These are phyloP conservation scores for Leccinum imitatum DNA, from an alignment of 768 basidiomycete genomes.

Conservation along the genomic window DNA sequence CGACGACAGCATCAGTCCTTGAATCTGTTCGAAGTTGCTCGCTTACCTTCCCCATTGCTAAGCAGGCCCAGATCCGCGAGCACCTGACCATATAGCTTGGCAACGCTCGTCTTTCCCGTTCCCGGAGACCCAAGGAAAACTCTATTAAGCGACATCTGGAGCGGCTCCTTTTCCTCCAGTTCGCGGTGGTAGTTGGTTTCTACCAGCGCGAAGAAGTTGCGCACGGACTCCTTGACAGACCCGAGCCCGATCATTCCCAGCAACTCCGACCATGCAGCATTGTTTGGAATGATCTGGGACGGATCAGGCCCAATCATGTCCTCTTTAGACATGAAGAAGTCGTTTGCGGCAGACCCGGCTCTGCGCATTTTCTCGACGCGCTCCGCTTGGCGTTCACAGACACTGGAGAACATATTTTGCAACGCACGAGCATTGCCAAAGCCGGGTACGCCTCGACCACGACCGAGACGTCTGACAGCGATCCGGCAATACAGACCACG, in stretches of 20 bases:
- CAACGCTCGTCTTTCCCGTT: slow-evolving; percentile 72
- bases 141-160: slow-evolving; percentile 58
- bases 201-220: slow-evolving; percentile 45
- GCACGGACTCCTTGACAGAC: slow-evolving; percentile 55
- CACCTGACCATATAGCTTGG: slow-evolving; percentile 63
- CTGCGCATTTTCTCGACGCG: slow-evolving; percentile 45
- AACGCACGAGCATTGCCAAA: slow-evolving; percentile 71
- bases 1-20: slow-evolving; percentile 2
- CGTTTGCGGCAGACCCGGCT: slow-evolving; percentile 41
- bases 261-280: slow-evolving; percentile 51
- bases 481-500: slow-evolving; percentile 52
- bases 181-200: slow-evolving; percentile 60
- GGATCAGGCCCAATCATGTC: slow-evolving; percentile 71
- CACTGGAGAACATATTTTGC: slow-evolving; percentile 45
- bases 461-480: slow-evolving; percentile 18
- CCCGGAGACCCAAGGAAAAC: slow-evolving; percentile 69
- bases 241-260: slow-evolving; percentile 54
- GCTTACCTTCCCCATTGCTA: slow-evolving; percentile 68
- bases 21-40: not conserved
- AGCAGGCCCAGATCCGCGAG: slow-evolving; percentile 59
- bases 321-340: slow-evolving; percentile 50
- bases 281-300: slow-evolving; percentile 43
- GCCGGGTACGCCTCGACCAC: slow-evolving; percentile 37
- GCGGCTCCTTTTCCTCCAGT: slow-evolving; percentile 50
- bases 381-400: slow-evolving; percentile 53